Conservation (phyloP, 1,284 basidiomycete species). For the Boletus smithii region DNA sequence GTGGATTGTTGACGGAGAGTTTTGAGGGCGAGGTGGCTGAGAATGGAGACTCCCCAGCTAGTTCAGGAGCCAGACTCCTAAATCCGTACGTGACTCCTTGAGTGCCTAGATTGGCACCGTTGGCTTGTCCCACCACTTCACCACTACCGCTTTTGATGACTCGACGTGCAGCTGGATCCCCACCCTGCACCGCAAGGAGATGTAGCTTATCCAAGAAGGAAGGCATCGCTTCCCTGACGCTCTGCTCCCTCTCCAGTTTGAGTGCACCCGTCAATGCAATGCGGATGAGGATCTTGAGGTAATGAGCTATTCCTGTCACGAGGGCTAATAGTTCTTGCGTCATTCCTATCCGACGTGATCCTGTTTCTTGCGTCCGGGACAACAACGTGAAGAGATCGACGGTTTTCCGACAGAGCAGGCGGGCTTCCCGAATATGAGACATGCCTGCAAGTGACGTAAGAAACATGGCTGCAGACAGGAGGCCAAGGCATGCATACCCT, state of each 20-base stretch:
- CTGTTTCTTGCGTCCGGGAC: slow-evolving; percentile 94
- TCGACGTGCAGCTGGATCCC: slow-evolving; percentile 72
- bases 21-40: slow-evolving; percentile 42
- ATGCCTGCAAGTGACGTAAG: slow-evolving; percentile 61
- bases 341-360: slow-evolving; percentile 88
- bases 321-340: slow-evolving; percentile 97
- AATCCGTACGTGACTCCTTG: slow-evolving; percentile 84
- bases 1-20: slow-evolving; percentile 59
- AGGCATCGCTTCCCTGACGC: slow-evolving; percentile 78
- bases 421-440: slow-evolving; percentile 96
- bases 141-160: slow-evolving; percentile 67
- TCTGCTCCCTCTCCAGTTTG: slow-evolving; percentile 90
- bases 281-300: slow-evolving; percentile 98
- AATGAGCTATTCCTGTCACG: slow-evolving; percentile 97
- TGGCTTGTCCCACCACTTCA: slow-evolving; percentile 47
- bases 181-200: slow-evolving; percentile 84
- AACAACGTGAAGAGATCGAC: slow-evolving; percentile 97
- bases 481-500: slow-evolving; percentile 67
- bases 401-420: slow-evolving; percentile 98
- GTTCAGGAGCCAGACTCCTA: slow-evolving; percentile 82
- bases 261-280: slow-evolving; percentile 96
- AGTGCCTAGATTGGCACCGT: slow-evolving; percentile 63
- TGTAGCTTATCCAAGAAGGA: slow-evolving; percentile 92
- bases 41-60: slow-evolving; percentile 85
- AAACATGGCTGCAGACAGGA: slow-evolving; percentile 8